Evolutionary conservation across 2,329 filamentous ascomycete species (phyloP).

Genomic region (Colletotrichum euphorbiae): DNA sequence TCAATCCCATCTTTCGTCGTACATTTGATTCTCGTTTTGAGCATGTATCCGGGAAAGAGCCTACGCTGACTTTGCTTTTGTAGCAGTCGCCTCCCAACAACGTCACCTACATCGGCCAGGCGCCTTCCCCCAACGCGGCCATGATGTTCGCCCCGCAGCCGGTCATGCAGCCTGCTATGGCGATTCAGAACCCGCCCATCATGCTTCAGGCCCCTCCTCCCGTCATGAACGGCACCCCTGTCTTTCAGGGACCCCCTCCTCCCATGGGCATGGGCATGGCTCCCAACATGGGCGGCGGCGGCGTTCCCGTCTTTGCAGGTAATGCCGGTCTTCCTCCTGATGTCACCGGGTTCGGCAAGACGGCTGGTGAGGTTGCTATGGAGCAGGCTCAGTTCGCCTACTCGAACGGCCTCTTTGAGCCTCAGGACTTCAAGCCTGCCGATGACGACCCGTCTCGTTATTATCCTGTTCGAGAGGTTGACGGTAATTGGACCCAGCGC

Average conservation of each 20-base stretch:
- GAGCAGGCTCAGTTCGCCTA: constrained; percentile 63
- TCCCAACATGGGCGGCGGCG: constrained; percentile 14
- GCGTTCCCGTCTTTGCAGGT: constrained; percentile 48
- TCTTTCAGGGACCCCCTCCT: constrained; percentile 24
- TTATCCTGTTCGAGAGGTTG: constrained; percentile 71
- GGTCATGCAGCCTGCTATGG: constrained; percentile 44
- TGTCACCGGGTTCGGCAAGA: constrained; percentile 64
- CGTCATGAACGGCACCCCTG: constrained; percentile 22
- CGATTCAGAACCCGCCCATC: constrained; percentile 39
- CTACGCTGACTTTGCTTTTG: constrained; percentile 37
- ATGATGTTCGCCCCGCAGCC: constrained; percentile 50
- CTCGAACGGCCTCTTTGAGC: constrained; percentile 63
- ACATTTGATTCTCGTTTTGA: not conserved
- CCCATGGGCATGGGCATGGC: constrained; percentile 32
- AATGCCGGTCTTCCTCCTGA: constrained; percentile 58
- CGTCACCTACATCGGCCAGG: constrained; percentile 46
- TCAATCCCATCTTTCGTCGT: not conserved
- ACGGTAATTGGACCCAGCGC: constrained; percentile 70
- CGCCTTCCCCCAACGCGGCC: constrained; percentile 43
- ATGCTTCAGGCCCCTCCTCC: constrained; percentile 47
- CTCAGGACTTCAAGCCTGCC: constrained; percentile 72
- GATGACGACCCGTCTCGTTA: constrained; percentile 70
- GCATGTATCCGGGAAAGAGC: not conserved
- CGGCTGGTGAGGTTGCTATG: constrained; percentile 58
- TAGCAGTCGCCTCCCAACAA: constrained; percentile 47